These are phyloP conservation scores for Ustilago lituana DNA, from an alignment of 1,284 basidiomycete species.

Conservation along the genomic window DNA sequence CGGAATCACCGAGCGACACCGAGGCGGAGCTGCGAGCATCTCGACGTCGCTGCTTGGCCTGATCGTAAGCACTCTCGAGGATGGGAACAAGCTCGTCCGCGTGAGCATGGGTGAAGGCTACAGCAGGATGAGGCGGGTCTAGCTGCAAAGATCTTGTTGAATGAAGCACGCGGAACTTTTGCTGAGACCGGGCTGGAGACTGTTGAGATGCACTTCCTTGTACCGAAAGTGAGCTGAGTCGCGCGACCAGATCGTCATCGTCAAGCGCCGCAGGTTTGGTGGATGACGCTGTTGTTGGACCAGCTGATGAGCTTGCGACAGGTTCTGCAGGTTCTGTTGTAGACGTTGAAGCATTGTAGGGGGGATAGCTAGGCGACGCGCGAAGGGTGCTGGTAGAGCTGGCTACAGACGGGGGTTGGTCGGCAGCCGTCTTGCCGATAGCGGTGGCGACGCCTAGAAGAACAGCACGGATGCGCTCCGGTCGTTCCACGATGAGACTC, in stretches of 20 bases:
- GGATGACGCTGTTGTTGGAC: background rate
- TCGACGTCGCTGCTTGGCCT: conserved; percentile 28
- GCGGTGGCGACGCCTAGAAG: conserved; percentile 57
- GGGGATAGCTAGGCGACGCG: background rate
- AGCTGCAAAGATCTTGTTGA: conserved; percentile 40
- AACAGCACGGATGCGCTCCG: conserved; percentile 62
- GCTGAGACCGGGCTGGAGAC: conserved; percentile 3
- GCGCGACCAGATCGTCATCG: conserved; percentile 46
- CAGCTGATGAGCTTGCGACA: background rate
- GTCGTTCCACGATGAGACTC: conserved; percentile 63
- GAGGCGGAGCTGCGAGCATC: conserved; percentile 3
- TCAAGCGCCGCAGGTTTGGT: background rate
- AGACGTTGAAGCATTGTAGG: background rate
- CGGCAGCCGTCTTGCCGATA: conserved; percentile 27
- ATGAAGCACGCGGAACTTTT: conserved; percentile 38
- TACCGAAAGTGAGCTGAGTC: conserved; percentile 44
- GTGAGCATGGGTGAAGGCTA: conserved; percentile 47
- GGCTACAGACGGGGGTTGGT: conserved; percentile 16
- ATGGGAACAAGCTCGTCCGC: conserved; percentile 39
- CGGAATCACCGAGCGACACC: too few species aligned
- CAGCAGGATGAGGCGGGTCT: conserved; percentile 50
- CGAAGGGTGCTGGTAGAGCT: conserved; percentile 1
- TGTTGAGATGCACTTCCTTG: conserved; percentile 3
- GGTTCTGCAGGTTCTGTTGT: background rate
- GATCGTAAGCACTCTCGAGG: conserved; percentile 33